Conservation (phyloP, 371 early-diverging fungal genomes). For the Mortierella sp. region DNA sequence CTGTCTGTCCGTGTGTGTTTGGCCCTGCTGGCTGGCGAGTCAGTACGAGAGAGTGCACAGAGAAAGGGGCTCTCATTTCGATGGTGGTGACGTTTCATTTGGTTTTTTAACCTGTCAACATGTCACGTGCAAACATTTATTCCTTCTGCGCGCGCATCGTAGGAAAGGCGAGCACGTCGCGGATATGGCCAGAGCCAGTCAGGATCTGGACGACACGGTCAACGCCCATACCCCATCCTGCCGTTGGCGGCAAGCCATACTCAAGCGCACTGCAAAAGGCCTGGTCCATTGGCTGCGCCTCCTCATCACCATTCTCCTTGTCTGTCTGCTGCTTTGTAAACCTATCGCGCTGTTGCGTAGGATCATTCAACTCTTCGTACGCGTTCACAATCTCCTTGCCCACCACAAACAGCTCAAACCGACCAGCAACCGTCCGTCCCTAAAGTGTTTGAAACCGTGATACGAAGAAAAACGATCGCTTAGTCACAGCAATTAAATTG, state of each 20-base stretch:
- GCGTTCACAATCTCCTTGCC: constrained; percentile 98
- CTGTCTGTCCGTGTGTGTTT: background rate
- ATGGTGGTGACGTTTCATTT: constrained; percentile 3
- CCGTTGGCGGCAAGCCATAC: constrained; percentile 97
- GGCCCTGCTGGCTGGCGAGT: constrained; percentile 4
- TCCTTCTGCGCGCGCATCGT: constrained; percentile 43
- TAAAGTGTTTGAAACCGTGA: constrained; percentile 11
- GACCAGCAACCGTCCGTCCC: constrained; percentile 70
- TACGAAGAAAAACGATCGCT: background rate
- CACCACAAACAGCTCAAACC: constrained; percentile 96
- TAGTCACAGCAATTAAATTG: background rate
- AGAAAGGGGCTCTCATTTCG: background rate
- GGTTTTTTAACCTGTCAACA: background rate
- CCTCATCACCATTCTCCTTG: constrained; percentile 57
- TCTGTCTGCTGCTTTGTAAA: constrained; percentile 79
- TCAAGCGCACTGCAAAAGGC: constrained; percentile 94
- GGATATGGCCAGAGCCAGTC: constrained; percentile 87
- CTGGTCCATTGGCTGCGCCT: constrained; percentile 74
- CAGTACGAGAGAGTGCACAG: background rate
- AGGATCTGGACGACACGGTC: constrained; percentile 95
- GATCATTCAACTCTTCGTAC: constrained; percentile 99
- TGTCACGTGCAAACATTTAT: background rate
- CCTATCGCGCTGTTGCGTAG: constrained; percentile 92
- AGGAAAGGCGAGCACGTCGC: constrained; percentile 96
- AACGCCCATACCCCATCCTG: constrained; percentile 99